phyloP scores from a whole-genome alignment of 2,329 filamentous ascomycete genomes.

The Penicillium sp. region DNA sequence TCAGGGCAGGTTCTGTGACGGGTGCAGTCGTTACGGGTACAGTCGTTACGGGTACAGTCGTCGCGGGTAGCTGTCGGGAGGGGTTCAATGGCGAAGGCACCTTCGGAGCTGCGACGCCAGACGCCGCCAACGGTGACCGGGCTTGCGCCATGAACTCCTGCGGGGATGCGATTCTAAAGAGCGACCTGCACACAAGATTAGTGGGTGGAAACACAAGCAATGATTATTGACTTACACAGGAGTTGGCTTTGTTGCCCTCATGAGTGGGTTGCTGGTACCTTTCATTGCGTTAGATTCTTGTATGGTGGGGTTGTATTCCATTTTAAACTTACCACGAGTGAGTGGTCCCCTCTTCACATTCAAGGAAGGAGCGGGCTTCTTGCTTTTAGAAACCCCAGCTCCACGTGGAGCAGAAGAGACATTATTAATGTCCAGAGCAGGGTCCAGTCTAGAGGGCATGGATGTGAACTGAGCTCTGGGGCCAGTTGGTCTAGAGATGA shows the following conservation, averaged over 20 bases:
- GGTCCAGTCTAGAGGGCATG: background rate
- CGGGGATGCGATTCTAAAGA: background rate
- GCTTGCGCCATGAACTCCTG: background rate
- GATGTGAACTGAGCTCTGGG: background rate
- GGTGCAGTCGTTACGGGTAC: too few relatives aligned
- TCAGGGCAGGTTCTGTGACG: too few relatives aligned
- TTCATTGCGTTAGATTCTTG: background rate
- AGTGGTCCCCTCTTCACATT: background rate
- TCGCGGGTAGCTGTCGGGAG: too few relatives aligned
- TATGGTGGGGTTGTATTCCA: background rate
- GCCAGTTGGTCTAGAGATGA: slow-evolving; percentile 18
- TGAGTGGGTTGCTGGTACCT: background rate
- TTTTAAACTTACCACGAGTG: background rate
- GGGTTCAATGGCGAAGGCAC: too few relatives aligned
- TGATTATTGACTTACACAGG: background rate
- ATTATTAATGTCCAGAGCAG: background rate
- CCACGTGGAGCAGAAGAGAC: background rate
- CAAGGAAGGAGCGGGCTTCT: background rate
- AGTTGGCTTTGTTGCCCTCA: background rate
- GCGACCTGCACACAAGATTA: background rate
- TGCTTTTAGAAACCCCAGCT: background rate
- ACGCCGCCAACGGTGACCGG: background rate
- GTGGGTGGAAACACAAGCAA: background rate
- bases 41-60: too few relatives aligned
- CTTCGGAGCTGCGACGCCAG: too few relatives aligned